Evolutionary conservation across 2,329 filamentous ascomycete species (phyloP), one percentile per base, ranked within the genome.

Genomic region (Ascomycota sp.): DNA sequence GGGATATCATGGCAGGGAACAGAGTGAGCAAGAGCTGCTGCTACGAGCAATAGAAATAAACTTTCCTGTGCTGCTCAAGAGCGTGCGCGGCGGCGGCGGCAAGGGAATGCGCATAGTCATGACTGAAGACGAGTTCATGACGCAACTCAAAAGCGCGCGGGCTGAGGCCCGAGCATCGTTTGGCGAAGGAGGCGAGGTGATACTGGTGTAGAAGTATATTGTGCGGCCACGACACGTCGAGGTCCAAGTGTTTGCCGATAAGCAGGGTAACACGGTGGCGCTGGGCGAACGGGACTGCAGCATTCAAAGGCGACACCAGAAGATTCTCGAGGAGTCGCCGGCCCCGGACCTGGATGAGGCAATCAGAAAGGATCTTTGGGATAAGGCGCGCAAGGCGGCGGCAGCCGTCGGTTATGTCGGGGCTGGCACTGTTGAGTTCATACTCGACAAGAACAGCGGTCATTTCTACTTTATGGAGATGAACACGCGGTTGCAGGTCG

Each of bases 401-500:
- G 63, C 76, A 9, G 80, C 83, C 4, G 76, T 91, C 4, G 68
- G 70, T n/a, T 93, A 93, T 43, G 75, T 77, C n/a, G 81, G 78
- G 6, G 83, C 81, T 7, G 83, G 83, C 2, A 93, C 83, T 0
- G 77, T 93, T 13, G 83, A 93, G 52, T 93, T 85, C 45, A 77
- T 93, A 26, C 74, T 92, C 5, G 82, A 93, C 50, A 78, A 82
- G 46, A 71, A 80, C 41, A 74, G 71, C 5, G 78, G 73, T 28
- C 67, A 76, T 26, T 93, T 89, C 50, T 93, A 70, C 51, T 80
- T 80, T 41, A 75, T 79, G 65, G 75, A 80, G 53, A 78, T 80
- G 65, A 77, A 81, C 44, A 94, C 89, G 0, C 67, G 89, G 30
- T 59, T 98, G 13, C 89, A 98, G 52, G 89, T 98, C 29, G 89